Percentiles rank a stretch among this genome's conserved stretches.
phyloP scores from a whole-genome alignment of 2,329 filamentous ascomycete species.

The Apiospora pterosperma region DNA sequence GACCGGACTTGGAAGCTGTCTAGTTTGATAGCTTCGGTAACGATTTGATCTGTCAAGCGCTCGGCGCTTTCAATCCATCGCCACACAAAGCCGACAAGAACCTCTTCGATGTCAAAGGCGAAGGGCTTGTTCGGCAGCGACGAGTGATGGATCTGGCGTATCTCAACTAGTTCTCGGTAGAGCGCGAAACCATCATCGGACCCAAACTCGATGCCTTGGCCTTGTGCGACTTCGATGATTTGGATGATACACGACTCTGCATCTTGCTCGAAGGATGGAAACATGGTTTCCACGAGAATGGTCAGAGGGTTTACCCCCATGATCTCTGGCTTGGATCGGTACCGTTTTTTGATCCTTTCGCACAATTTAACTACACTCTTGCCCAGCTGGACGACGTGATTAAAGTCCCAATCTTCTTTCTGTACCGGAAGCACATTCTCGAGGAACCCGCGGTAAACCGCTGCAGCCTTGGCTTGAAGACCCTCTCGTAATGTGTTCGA shows the following conservation, averaged over 20 bases:
- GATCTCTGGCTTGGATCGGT: slow-evolving; percentile 81
- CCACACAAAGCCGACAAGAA: slow-evolving; percentile 92
- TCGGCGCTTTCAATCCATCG: slow-evolving; percentile 87
- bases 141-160: slow-evolving; percentile 75
- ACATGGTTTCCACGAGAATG: slow-evolving; percentile 76
- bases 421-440: slow-evolving; percentile 76
- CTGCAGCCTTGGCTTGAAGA: slow-evolving; percentile 68
- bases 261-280: slow-evolving; percentile 89
- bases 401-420: slow-evolving; percentile 84
- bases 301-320: slow-evolving; percentile 67
- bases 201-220: slow-evolving; percentile 70
- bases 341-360: slow-evolving; percentile 88
- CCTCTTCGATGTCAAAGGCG: slow-evolving; percentile 80
- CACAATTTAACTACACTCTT: slow-evolving; percentile 82
- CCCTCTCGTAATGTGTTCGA: slow-evolving; percentile 68
- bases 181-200: slow-evolving; percentile 92
- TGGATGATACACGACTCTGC: slow-evolving; percentile 78
- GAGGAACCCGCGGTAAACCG: slow-evolving; percentile 77
- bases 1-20: slow-evolving; percentile 79
- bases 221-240: slow-evolving; percentile 71
- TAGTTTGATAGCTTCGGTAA: slow-evolving; percentile 87
- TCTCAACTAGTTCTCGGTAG: slow-evolving; percentile 83
- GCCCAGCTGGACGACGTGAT: slow-evolving; percentile 84
- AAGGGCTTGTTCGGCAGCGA: slow-evolving; percentile 73
- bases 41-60: slow-evolving; percentile 73